Percentiles rank a stretch among this genome's conserved stretches.
Conservation (phyloP, 2,329 filamentous ascomycete species). For the Capronia coronata region DNA sequence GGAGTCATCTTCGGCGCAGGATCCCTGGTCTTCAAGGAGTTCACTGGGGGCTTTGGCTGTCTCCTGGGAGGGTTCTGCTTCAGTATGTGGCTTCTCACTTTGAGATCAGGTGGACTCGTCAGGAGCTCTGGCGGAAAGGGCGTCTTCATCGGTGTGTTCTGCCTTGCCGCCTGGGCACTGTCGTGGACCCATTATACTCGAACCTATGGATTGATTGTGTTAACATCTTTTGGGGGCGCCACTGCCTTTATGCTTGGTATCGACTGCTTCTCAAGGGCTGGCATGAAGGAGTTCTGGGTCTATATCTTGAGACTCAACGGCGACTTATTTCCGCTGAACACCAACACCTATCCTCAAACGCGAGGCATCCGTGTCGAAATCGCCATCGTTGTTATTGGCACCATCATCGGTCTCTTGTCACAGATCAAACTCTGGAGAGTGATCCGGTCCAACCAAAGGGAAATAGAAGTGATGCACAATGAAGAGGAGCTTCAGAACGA, state of each 20-base stretch:
- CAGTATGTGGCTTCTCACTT: slow-evolving; percentile 81
- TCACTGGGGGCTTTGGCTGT: slow-evolving; percentile 79
- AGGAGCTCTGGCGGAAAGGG: slow-evolving; percentile 55
- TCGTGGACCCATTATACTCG: slow-evolving; percentile 75
- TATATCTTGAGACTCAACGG: slow-evolving; percentile 83
- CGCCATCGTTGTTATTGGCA: slow-evolving; percentile 68
- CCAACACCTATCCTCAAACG: slow-evolving; percentile 75
- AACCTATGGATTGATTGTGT: slow-evolving; percentile 67
- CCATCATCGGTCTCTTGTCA: slow-evolving; percentile 68
- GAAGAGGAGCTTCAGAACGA: slow-evolving; percentile 52
- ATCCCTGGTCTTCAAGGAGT: slow-evolving; percentile 71
- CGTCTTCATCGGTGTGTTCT: slow-evolving; percentile 70
- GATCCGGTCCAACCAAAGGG: slow-evolving; percentile 51
- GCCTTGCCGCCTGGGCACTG: slow-evolving; percentile 60
- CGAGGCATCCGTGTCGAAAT: slow-evolving; percentile 80
- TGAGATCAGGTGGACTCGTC: slow-evolving; percentile 70
- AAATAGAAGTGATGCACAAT: slow-evolving; percentile 42
- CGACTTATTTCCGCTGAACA: slow-evolving; percentile 69
- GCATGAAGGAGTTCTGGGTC: slow-evolving; percentile 91
- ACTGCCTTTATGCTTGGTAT: slow-evolving; percentile 75
- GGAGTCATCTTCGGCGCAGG: slow-evolving; percentile 67
- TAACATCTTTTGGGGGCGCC: slow-evolving; percentile 73
- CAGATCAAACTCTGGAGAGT: slow-evolving; percentile 83
- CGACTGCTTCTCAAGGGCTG: slow-evolving; percentile 84
- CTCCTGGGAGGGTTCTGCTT: slow-evolving; percentile 79